Conservation (phyloP, 768 basidiomycete genomes). For the Tylopilus rubrobrunneus region DNA sequence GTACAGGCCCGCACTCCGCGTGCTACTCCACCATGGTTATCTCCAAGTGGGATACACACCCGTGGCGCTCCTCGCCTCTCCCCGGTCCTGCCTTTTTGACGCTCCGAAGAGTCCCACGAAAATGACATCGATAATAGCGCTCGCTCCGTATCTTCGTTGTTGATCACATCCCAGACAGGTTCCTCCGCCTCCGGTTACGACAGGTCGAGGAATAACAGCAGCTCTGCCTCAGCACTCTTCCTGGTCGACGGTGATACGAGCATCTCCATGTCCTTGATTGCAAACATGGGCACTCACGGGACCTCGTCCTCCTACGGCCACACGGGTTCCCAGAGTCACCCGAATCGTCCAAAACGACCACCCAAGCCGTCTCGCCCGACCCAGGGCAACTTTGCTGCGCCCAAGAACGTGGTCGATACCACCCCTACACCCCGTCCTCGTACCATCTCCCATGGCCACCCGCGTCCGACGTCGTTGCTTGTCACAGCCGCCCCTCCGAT, state of each 20-base stretch:
- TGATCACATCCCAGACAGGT: slow-evolving; percentile 13
- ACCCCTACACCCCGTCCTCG: slow-evolving; percentile 21
- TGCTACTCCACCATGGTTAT: slow-evolving; percentile 5
- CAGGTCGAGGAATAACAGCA: slow-evolving; percentile 11
- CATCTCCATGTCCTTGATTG: slow-evolving; percentile 16
- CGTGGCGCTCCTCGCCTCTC: slow-evolving; percentile 30
- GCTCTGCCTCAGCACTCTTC: slow-evolving; percentile 3
- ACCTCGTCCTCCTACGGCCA: slow-evolving; percentile 22
- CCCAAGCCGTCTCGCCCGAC: slow-evolving; percentile 13
- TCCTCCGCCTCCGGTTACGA: slow-evolving; percentile 19
- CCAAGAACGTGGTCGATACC: slow-evolving; percentile 3
- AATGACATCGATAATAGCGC: not conserved
- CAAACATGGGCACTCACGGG: slow-evolving; percentile 7
- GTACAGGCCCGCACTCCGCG: slow-evolving; percentile 18
- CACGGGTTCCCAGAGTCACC: not conserved
- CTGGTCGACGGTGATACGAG: slow-evolving; percentile 17
- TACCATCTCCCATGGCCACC: slow-evolving; percentile 14
- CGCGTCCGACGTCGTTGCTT: slow-evolving; percentile 18
- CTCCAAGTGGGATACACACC: slow-evolving; percentile 17
- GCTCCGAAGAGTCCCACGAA: slow-evolving; percentile 19
- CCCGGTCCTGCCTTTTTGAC: slow-evolving; percentile 25
- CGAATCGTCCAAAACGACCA: slow-evolving; percentile 6
- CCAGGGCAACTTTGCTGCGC: not conserved
- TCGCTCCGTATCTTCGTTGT: slow-evolving; percentile 14
- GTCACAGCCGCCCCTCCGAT: not conserved